Evolutionary conservation across 2,329 filamentous ascomycete species (phyloP).

Genomic region (Chaetoscypha palmicola): DNA sequence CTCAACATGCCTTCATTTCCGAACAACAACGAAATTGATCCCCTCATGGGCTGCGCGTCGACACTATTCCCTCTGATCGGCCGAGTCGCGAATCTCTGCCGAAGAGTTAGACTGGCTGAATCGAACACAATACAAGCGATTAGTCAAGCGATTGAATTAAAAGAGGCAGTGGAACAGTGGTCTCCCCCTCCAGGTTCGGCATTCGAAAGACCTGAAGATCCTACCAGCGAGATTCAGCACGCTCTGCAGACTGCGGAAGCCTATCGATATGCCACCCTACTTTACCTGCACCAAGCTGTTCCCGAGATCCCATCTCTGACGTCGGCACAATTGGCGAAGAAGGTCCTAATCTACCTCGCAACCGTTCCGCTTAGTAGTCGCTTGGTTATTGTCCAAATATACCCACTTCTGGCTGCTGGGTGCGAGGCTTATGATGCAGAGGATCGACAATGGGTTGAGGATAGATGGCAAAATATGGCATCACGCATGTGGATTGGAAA

Average conservation of each 20-base stretch:
- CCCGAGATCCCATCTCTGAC: conserved; percentile 57
- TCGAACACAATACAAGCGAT: conserved; percentile 55
- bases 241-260: conserved; percentile 60
- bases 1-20: conserved; percentile 35
- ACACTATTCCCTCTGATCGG: conserved; percentile 64
- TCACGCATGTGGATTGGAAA: conserved; percentile 59
- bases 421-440: conserved; percentile 54
- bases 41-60: conserved; percentile 61
- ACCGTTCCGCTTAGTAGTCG: conserved; percentile 56
- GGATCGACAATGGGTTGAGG: conserved; percentile 56
- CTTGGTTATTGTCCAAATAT: conserved; percentile 62
- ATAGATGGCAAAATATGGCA: conserved; percentile 55
- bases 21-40: conserved; percentile 51
- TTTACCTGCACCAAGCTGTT: conserved; percentile 62
- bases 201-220: conserved; percentile 57
- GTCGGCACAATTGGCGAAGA: conserved; percentile 51
- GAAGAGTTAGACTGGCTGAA: conserved; percentile 46
- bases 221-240: conserved; percentile 53
- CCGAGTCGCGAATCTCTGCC: conserved; percentile 57
- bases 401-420: conserved; percentile 60
- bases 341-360: conserved; percentile 53
- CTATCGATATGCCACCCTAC: conserved; percentile 58
- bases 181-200: conserved; percentile 41
- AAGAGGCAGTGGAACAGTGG: conserved; percentile 54
- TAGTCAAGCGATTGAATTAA: conserved; percentile 54